phyloP scores from a whole-genome alignment of 2,329 filamentous ascomycete species.

The Paecilomyces fulvus region DNA sequence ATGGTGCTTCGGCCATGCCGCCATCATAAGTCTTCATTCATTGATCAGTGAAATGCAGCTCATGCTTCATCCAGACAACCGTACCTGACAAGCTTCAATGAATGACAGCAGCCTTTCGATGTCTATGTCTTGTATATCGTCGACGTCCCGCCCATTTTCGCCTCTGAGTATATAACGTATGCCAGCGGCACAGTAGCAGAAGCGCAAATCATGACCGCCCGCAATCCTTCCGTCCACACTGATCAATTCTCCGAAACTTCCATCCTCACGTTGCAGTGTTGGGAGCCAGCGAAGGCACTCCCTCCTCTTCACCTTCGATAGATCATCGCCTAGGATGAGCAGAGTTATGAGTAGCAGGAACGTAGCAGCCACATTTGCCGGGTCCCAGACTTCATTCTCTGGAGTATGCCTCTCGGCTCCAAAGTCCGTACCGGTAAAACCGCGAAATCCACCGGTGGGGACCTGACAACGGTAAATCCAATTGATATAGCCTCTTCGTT shows the following conservation, averaged over 20 bases:
- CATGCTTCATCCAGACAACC: slow-evolving; percentile 4
- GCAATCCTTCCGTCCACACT: slow-evolving; percentile 53
- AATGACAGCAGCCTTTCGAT: slow-evolving; percentile 61
- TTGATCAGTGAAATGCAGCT: slow-evolving; percentile 5
- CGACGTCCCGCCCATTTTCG: slow-evolving; percentile 44
- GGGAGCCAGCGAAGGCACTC: slow-evolving; percentile 67
- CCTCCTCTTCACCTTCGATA: slow-evolving; percentile 57
- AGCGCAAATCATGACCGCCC: slow-evolving; percentile 76
- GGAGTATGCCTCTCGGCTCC: slow-evolving; percentile 38
- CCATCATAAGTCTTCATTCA: slow-evolving; percentile 65
- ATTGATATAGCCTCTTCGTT: slow-evolving; percentile 49
- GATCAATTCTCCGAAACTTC: slow-evolving; percentile 82
- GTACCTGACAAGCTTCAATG: slow-evolving; percentile 57
- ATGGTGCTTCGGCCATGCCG: slow-evolving; percentile 68
- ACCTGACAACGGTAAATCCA: slow-evolving; percentile 89
- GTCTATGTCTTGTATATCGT: slow-evolving; percentile 63
- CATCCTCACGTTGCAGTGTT: slow-evolving; percentile 68
- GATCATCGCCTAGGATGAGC: slow-evolving; percentile 54
- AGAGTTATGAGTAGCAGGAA: slow-evolving; percentile 78
- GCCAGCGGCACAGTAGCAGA: slow-evolving; percentile 75
- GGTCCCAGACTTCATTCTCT: slow-evolving; percentile 55
- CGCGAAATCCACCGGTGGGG: slow-evolving; percentile 77
- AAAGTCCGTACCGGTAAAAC: slow-evolving; percentile 63
- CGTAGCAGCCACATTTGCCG: slow-evolving; percentile 78
- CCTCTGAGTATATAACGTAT: slow-evolving; percentile 76